Evolutionary conservation across 2,329 filamentous ascomycete genomes (phyloP), one percentile per base, ranked within the genome.

Genomic region (Ophiocordyceps unilateralis): DNA sequence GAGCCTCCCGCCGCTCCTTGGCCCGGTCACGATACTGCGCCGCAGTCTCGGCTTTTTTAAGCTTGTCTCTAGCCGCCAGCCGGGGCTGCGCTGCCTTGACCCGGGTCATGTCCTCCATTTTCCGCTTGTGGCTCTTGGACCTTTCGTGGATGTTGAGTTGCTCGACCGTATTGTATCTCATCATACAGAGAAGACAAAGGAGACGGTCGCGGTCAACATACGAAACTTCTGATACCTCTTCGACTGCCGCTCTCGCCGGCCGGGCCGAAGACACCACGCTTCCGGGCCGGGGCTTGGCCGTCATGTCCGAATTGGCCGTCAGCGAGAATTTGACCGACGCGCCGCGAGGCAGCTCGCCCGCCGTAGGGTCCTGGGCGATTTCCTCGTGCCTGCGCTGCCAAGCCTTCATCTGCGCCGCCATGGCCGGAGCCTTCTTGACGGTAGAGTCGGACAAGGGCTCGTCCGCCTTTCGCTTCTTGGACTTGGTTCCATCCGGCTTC

Each of bases 1-100:
- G 77, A 1, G 69, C 73, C 45, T 72, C 58, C 8, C 81, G 70
- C 17, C 81, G 70, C 56, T 83, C 78, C 51, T 73, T 77, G 6
- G 81, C 81, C 28, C 81, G 69, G 53, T 85, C 81, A 21, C 76
- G 70, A 54, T 81, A 81, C 49, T 66, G 65, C 45, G 50, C 51
- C 37, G 54, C n/a, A n/a, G n/a, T 51, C 2, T 44, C 51, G 46
- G 53, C 57, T 48, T 57, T 62, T 51, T 54, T 51, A 30, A 50
- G 54, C 53, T 58, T 59, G 55, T 71, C 54, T 42, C 60, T 48
- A 43, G 59, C 46, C 62, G 68, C 45, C 2, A 67, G 46, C 8
- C 63, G 53, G 2, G 59, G 57, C 22, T 59, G 46, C 5, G 68
- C 72, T 4, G 68, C 67, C 51, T 78, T 78, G 50, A 67, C 60